Conservation (phyloP, 2,329 filamentous ascomycete genomes). For the Fusarium camptoceras region DNA sequence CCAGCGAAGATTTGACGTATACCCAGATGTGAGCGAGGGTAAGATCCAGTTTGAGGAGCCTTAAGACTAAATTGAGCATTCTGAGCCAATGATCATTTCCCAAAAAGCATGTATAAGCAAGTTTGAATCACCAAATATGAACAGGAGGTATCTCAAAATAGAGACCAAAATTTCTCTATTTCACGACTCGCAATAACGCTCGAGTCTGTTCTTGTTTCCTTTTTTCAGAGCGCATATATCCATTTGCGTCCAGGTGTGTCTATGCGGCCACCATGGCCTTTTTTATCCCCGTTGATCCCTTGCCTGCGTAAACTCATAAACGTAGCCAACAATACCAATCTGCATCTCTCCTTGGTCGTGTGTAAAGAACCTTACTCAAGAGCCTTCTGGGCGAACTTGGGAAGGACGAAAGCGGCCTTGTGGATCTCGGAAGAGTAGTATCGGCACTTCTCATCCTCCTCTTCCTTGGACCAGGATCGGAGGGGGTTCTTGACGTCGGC, state of each 20-base stretch:
- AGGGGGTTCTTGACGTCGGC: constrained; percentile 88
- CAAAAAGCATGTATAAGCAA: neutral
- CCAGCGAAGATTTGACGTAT: constrained; percentile 94
- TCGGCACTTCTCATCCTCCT: constrained; percentile 91
- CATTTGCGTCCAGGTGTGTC: constrained; percentile 29
- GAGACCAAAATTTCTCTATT: constrained; percentile 33
- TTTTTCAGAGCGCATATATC: constrained; percentile 12
- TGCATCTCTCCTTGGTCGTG: neutral
- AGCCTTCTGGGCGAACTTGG: constrained; percentile 89
- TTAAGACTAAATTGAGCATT: constrained; percentile 12
- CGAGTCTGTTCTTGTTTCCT: constrained; percentile 29
- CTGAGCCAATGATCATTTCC: neutral
- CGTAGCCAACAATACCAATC: constrained; percentile 27
- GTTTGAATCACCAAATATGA: neutral
- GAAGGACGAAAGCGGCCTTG: constrained; percentile 91
- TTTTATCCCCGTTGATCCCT: constrained; percentile 28
- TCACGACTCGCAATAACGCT: constrained; percentile 33
- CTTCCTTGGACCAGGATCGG: constrained; percentile 82
- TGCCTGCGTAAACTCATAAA: constrained; percentile 42
- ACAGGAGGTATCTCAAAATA: neutral
- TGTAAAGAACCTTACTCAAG: constrained; percentile 62
- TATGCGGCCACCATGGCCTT: constrained; percentile 39
- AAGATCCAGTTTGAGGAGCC: constrained; percentile 55
- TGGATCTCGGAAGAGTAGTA: constrained; percentile 99
- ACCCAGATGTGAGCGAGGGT: constrained; percentile 84